Conservation (phyloP, 257 asterid species). For the Solanum ahanhuiri region DNA sequence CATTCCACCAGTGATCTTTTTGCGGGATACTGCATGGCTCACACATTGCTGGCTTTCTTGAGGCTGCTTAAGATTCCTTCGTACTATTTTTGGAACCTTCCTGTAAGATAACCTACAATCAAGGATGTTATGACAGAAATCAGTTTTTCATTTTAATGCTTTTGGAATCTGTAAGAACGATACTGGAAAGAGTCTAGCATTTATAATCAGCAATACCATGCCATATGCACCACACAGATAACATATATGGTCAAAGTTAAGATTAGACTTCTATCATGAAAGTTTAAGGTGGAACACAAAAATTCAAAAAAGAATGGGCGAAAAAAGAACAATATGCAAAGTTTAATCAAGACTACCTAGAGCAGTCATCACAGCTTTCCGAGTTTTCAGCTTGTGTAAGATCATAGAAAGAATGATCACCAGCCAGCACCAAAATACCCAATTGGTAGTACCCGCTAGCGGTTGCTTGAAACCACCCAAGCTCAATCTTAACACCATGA, state of each 20-base stretch:
- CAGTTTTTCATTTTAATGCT: not conserved
- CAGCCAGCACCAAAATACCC: slow-evolving; percentile 78
- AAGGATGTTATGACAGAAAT: not conserved
- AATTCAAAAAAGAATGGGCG: not conserved
- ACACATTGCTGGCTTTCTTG: slow-evolving; percentile 40
- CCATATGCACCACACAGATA: not conserved
- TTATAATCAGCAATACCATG: not conserved
- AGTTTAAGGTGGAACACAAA: not conserved
- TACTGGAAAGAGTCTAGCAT: not conserved
- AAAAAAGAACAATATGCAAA: not conserved
- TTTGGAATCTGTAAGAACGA: not conserved
- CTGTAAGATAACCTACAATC: slow-evolving; percentile 25
- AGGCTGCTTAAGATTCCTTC: slow-evolving; percentile 34
- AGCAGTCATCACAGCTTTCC: slow-evolving; percentile 41
- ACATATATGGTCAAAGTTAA: not conserved
- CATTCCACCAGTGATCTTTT: slow-evolving; percentile 65
- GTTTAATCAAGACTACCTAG: slow-evolving; percentile 37
- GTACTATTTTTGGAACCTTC: slow-evolving; percentile 27
- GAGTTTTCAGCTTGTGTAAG: slow-evolving; percentile 47
- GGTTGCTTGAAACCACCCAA: slow-evolving; percentile 94
- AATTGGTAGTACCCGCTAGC: slow-evolving; percentile 89
- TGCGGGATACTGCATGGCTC: slow-evolving; percentile 50
- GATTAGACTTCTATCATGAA: not conserved
- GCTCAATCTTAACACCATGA: slow-evolving; percentile 82
- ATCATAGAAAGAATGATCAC: slow-evolving; percentile 51